A percentile compares a stretch with the other conserved stretches of the same genome.
Evolutionary conservation across 2,329 filamentous ascomycete genomes (phyloP).

Genomic region (Amauroascus niger): DNA sequence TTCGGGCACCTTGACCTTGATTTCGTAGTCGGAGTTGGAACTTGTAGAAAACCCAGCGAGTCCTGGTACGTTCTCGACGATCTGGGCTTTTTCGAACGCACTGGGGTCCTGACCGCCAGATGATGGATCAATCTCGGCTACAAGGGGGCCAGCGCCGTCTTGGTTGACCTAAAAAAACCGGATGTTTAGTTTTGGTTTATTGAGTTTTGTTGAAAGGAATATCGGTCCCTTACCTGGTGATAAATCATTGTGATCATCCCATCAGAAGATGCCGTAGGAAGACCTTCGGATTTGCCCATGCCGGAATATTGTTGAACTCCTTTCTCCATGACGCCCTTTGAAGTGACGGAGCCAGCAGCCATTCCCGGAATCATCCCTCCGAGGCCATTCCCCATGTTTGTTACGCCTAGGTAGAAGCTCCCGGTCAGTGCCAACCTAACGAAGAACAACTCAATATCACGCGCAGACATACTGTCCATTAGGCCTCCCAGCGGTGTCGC

Average conservation of each 20-base stretch:
- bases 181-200: neutral
- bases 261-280: conserved; percentile 1
- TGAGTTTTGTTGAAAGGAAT: neutral
- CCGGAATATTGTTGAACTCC: conserved; percentile 2
- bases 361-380: conserved; percentile 3
- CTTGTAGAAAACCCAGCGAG: conserved; percentile 2
- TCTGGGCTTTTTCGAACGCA: conserved; percentile 5
- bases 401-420: neutral
- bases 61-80: conserved; percentile 4
- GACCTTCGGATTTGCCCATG: neutral
- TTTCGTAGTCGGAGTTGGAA: conserved; percentile 7
- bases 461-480: conserved; percentile 5
- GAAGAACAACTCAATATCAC: neutral
- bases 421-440: neutral
- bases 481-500: neutral
- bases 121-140: conserved; percentile 2
- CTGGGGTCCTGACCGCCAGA: conserved; percentile 3
- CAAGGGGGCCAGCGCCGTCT: conserved; percentile 3
- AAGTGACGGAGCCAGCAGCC: neutral
- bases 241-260: conserved; percentile 4
- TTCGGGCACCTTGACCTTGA: conserved; percentile 4
- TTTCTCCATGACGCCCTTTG: neutral
- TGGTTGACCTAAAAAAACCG: conserved; percentile 4
- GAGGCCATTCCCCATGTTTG: neutral
- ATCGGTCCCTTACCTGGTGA: conserved; percentile 1